phyloP scores from a whole-genome alignment of 2,329 filamentous ascomycete genomes.

The Arthroderma sp. region DNA sequence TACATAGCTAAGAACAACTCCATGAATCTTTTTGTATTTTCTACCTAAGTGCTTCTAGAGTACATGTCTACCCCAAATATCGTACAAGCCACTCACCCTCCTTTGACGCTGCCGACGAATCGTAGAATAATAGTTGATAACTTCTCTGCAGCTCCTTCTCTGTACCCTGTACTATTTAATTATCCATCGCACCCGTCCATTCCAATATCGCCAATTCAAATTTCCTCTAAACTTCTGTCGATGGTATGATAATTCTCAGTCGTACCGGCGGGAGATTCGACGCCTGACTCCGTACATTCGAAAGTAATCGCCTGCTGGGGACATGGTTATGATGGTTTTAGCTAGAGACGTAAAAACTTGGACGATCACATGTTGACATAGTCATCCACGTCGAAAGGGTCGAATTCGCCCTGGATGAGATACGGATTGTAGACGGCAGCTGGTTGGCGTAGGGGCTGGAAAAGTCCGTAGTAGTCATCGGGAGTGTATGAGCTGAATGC shows the following conservation, averaged over 20 bases:
- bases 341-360: background rate
- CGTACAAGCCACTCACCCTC: conserved; percentile 2
- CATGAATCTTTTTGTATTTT: background rate
- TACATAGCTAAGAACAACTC: too few relatives aligned
- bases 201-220: background rate
- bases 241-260: background rate
- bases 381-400: conserved; percentile 16
- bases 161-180: background rate
- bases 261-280: too few relatives aligned
- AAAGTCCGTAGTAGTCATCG: conserved; percentile 13
- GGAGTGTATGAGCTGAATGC: conserved; percentile 7
- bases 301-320: too few relatives aligned
- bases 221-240: conserved; percentile 3
- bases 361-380: conserved; percentile 9
- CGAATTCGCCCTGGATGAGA: conserved; percentile 15
- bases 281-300: too few relatives aligned
- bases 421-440: conserved; percentile 16
- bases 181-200: background rate
- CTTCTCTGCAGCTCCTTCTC: background rate
- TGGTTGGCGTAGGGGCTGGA: conserved; percentile 13
- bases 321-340: background rate
- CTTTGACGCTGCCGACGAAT: background rate
- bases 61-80: background rate
- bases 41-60: background rate
- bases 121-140: background rate